Evolutionary conservation across 257 asterid species (phyloP), one percentile per base, ranked within the genome.

Genomic region (Lycium ferocissimum): DNA sequence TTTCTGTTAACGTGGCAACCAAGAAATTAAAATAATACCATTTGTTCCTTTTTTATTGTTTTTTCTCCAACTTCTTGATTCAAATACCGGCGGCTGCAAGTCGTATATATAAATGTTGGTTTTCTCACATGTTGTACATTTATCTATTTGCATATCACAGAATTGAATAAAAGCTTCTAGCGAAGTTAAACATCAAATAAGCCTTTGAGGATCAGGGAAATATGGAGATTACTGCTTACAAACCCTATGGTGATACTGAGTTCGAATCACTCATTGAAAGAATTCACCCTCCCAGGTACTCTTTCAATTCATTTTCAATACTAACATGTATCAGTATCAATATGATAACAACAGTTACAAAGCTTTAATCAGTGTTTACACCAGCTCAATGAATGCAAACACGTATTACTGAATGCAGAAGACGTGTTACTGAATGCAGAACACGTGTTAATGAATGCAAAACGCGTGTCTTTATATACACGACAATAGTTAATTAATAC

Each of bases 221-320:
- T 6, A 75, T 95, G 98, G 98, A 94, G 78, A 82, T 92, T 58
- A 76, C 91, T 76, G 82, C 7, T 65, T 93, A 94, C 85, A 90
- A 76, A 79, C 98, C 96, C 5, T 92, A 90, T 87, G 81, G 90
- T 75, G 92, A 95, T 90, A 94, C 94, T 20, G 92, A 91, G 57
- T 83, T 92, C 65, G 91, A 90, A 86, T 83, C 85, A 14, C 93
- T 96, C 62, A 90, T 93, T 12, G 98, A 93, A 75, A 90, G 92
- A 88, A 89, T 95, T 61, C 92, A 96, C 76, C 98, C 99, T 58
- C 99, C 99, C 22, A 96, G 99, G 99, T 96, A 8, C 2, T 40
- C 1, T 8, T 79, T 71, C 13, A 9, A 8, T 40, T 59, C 18
- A 26, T 11, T 51, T 26, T 54, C 69, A 22, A 35, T 79, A 56